Evolutionary conservation across 176 grass and related monocot genomes (phyloP).

Genomic region (Eragrostis nindensis): DNA sequence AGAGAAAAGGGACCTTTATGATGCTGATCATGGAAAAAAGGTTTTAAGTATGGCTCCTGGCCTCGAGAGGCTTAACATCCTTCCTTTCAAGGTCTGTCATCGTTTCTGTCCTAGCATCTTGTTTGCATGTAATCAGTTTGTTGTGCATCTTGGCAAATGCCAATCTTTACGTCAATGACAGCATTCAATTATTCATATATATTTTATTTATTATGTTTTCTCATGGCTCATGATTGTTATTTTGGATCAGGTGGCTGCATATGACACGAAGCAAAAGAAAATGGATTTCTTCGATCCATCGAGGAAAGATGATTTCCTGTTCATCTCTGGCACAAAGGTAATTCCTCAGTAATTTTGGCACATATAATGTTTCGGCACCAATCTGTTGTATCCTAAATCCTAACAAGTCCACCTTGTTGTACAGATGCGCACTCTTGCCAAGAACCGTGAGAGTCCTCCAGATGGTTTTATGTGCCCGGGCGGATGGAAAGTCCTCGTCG

Average conservation of each 20-base stretch:
- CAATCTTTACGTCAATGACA: background rate
- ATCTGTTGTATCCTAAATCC: background rate
- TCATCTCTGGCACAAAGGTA: slow-evolving; percentile 99
- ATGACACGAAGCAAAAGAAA: slow-evolving; percentile 77
- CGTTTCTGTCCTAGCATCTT: background rate
- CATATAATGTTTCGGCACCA: slow-evolving; percentile 8
- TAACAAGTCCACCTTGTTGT: slow-evolving; percentile 23
- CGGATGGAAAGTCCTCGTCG: slow-evolving; percentile 91
- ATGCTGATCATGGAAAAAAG: slow-evolving; percentile 98
- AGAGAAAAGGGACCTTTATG: slow-evolving; percentile 91
- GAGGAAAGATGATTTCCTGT: slow-evolving; percentile 91
- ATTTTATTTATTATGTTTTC: background rate
- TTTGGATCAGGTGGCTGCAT: slow-evolving; percentile 81
- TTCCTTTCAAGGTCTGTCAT: slow-evolving; percentile 90
- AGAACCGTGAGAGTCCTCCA: slow-evolving; percentile 77
- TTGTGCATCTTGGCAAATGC: background rate
- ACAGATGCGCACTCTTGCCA: slow-evolving; percentile 91
- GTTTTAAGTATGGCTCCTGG: slow-evolving; percentile 95
- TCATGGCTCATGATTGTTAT: slow-evolving; percentile 38
- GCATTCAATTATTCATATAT: slow-evolving; percentile 5
- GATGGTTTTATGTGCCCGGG: slow-evolving; percentile 98
- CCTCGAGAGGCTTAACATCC: slow-evolving; percentile 93
- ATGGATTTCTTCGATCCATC: slow-evolving; percentile 98
- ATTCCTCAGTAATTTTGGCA: background rate
- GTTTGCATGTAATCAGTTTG: background rate